Conservation (phyloP, 805 yeast genomes). For the Candida golubevii region DNA sequence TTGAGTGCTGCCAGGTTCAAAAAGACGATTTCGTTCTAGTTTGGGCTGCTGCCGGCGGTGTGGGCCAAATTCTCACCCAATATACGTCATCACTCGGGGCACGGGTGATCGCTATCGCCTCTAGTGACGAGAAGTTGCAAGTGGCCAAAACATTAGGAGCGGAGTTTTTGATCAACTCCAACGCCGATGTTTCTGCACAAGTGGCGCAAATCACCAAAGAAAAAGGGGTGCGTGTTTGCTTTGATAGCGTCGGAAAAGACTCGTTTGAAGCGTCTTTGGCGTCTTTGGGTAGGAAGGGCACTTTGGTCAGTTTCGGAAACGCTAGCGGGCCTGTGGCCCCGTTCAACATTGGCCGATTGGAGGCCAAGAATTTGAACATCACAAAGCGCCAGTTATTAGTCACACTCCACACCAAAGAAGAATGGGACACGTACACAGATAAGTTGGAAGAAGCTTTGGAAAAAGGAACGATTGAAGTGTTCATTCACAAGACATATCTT, state of each 20-base stretch:
- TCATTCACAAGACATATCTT: constrained; percentile 51
- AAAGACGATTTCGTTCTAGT: constrained; percentile 69
- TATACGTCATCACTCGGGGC: constrained; percentile 63
- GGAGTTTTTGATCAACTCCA: constrained; percentile 57
- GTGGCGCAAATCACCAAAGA: constrained; percentile 61
- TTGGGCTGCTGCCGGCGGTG: constrained; percentile 97
- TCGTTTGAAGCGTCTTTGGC: constrained; percentile 63
- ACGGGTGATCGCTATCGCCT: constrained; percentile 79
- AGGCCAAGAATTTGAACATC: constrained; percentile 60
- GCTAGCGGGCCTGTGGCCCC: constrained; percentile 84
- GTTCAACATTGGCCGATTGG: constrained; percentile 43
- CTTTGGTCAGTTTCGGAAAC: constrained; percentile 75
- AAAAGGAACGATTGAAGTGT: constrained; percentile 21
- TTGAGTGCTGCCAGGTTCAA: constrained; percentile 62
- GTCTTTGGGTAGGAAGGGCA: constrained; percentile 64
- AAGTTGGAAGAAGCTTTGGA: constrained; percentile 37
- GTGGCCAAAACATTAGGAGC: constrained; percentile 75
- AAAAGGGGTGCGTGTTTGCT: constrained; percentile 63
- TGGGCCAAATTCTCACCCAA: constrained; percentile 70
- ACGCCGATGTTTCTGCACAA: constrained; percentile 50
- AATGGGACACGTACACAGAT: constrained; percentile 46
- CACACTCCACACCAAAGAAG: constrained; percentile 55
- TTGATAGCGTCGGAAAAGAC: constrained; percentile 76
- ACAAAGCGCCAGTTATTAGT: constrained; percentile 56
- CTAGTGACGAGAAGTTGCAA: constrained; percentile 66